Evolutionary conservation across 2,329 filamentous ascomycete genomes (phyloP).

Genomic region (Phoma sp.): DNA sequence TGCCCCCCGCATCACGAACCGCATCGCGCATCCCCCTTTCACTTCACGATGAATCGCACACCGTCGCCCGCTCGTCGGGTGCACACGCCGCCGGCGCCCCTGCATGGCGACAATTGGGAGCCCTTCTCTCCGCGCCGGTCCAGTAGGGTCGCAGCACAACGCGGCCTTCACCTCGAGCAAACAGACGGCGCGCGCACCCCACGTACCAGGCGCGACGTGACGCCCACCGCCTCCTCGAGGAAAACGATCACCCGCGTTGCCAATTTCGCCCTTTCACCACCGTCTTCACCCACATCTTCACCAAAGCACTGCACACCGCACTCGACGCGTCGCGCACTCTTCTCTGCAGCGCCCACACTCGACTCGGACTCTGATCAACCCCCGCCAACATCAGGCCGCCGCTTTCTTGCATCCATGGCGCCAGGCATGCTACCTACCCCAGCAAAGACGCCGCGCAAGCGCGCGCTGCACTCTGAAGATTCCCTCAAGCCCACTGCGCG

Average conservation of each 20-base stretch:
- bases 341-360: conserved; percentile 24
- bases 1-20: neutral
- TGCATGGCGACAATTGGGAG: conserved; percentile 73
- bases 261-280: conserved; percentile 55
- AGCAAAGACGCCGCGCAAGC: conserved; percentile 76
- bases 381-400: conserved; percentile 34
- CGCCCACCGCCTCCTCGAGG: conserved; percentile 37
- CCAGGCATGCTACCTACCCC: conserved; percentile 75
- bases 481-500: conserved; percentile 58
- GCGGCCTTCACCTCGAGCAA: conserved; percentile 41
- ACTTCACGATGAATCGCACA: conserved; percentile 55
- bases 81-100: conserved; percentile 72
- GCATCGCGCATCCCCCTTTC: neutral
- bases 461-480: conserved; percentile 47
- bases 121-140: conserved; percentile 73
- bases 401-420: conserved; percentile 36
- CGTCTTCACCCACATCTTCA: conserved; percentile 49
- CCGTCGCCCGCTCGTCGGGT: conserved; percentile 66
- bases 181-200: conserved; percentile 22
- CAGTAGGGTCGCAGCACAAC: conserved; percentile 66
- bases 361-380: conserved; percentile 42
- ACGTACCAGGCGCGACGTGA: conserved; percentile 36
- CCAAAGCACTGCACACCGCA: conserved; percentile 37
- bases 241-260: conserved; percentile 47
- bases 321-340: conserved; percentile 37